Evolutionary conservation across 495 filamentous ascomycete genomes (phyloP).

Genomic region (Annulohypoxylon moriforme): DNA sequence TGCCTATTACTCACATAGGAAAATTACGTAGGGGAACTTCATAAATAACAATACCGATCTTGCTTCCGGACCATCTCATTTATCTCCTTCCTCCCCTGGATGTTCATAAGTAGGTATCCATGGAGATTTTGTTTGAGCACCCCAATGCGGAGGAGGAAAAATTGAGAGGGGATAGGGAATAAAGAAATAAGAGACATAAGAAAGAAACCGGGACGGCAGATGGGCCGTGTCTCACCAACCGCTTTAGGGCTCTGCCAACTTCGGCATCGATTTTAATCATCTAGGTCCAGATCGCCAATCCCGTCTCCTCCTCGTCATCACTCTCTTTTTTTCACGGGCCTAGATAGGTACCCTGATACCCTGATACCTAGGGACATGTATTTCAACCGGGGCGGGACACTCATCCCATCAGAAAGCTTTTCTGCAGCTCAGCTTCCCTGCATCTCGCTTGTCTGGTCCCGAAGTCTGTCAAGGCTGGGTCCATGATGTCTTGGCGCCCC

Average conservation of each 20-base stretch:
- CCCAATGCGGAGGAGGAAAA: constrained; percentile 19
- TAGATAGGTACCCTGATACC: constrained; percentile 6
- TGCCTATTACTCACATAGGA: not conserved
- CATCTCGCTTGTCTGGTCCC: constrained; percentile 45
- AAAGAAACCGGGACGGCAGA: constrained; percentile 37
- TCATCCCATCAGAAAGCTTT: constrained; percentile 33
- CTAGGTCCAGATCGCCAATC: constrained; percentile 20
- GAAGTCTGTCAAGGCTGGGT: constrained; percentile 36
- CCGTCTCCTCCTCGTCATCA: constrained; percentile 14
- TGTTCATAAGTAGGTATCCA: not conserved
- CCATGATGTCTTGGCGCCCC: constrained; percentile 29
- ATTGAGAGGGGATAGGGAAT: constrained; percentile 13
- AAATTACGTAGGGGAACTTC: not conserved
- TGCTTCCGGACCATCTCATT: not conserved
- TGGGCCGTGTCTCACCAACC: constrained; percentile 34
- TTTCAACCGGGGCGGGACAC: constrained; percentile 40
- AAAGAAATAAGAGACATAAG: constrained; percentile 28
- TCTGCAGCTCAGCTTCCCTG: constrained; percentile 44
- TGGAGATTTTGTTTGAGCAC: not conserved
- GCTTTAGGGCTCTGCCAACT: constrained; percentile 25
- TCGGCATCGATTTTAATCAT: constrained; percentile 34
- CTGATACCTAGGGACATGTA: constrained; percentile 6
- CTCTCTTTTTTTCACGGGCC: constrained; percentile 19
- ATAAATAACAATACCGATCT: not conserved
- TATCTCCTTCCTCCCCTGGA: not conserved